Conservation (phyloP, 31 red algal genomes). For the Odonthalia washingtoniensis region DNA sequence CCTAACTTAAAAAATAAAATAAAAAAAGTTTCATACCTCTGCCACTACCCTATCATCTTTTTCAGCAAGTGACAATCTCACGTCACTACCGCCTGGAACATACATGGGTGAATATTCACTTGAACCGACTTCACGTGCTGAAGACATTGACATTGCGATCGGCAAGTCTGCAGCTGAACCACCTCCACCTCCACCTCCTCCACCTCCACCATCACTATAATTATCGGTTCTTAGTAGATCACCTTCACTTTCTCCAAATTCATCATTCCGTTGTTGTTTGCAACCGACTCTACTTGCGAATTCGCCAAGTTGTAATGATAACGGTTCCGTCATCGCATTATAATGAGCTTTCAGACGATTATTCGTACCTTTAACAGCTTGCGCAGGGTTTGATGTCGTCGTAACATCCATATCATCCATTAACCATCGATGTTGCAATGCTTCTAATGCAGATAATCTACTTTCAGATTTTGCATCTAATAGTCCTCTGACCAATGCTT, state of each 20-base stretch:
- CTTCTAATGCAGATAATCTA: slow-evolving; percentile 70
- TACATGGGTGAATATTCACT: background rate
- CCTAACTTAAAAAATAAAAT: background rate
- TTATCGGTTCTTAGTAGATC: slow-evolving; percentile 17
- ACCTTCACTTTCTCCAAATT: slow-evolving; percentile 16
- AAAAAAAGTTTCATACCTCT: background rate
- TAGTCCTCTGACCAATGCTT: slow-evolving; percentile 69
- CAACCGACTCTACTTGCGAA: background rate
- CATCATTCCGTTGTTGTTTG: background rate
- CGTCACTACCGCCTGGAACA: background rate
- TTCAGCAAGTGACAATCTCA: background rate
- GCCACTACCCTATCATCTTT: background rate
- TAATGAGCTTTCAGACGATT: slow-evolving; percentile 18
- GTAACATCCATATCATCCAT: slow-evolving; percentile 64
- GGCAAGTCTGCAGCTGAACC: background rate
- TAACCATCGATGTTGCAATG: slow-evolving; percentile 78
- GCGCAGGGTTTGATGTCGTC: slow-evolving; percentile 40
- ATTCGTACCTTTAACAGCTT: slow-evolving; percentile 29
- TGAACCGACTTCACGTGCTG: background rate
- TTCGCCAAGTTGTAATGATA: slow-evolving; percentile 54
- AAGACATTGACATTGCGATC: background rate
- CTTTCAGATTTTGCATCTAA: slow-evolving; percentile 66
- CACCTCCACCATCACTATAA: background rate
- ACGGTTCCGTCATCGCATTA: slow-evolving; percentile 52
- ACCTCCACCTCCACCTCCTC: background rate